Base-by-base conservation (phyloP, 257 asterid genomes). In the Coffea eugenioides region DNA sequence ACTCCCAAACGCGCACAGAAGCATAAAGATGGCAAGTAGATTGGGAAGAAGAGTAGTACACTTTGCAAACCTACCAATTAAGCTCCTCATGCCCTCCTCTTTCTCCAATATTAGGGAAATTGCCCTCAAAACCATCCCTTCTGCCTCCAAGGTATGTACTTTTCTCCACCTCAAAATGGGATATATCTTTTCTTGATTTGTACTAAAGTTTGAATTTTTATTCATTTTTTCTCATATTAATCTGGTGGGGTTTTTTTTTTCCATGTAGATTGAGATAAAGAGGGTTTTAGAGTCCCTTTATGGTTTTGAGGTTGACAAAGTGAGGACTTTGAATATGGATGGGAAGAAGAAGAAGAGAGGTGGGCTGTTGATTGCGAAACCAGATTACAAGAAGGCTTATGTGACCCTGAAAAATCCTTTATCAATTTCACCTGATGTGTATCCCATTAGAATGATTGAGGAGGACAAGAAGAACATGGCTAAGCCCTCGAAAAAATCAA, bases 301-400 rank as follows among this genome's bases (percentile, higher is more conserved):
- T 82, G 98, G 99, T 21, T 93, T 93, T 86, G 94, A 95, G 83
- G 99, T 95, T 80, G 97, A 91, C 82, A 89, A 91, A 77, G 99
- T 95, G 41, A 85, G 87, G 64, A 95, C 98, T 31, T 88, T 95
- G 56, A 95, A 95, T 86, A 95, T 92, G 99, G 98, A 90, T 6
- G 99, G 99, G 1, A 95, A 95, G 90, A 95, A 89, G 92, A 95
- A 90, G 93, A 93, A 92, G 85, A 84, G 90, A 49, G 98, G 99
- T 52, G 98, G 98, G 31, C 7, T 91, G 34, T 84, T 93, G 83
- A 73, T 93, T 14, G 94, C 95, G 69, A 88, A 83, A 72, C 92
- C 97, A 10, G 94, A 92, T 86, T 95, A 95, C 87, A 95, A 95
- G 85, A 95, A 95, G 80, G 98, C 99, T 21, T 95, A 91, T 36